These are phyloP conservation scores for Wickerhamomyces kurtzmanii DNA, from an alignment of 805 yeast species.

Conservation along the genomic window DNA sequence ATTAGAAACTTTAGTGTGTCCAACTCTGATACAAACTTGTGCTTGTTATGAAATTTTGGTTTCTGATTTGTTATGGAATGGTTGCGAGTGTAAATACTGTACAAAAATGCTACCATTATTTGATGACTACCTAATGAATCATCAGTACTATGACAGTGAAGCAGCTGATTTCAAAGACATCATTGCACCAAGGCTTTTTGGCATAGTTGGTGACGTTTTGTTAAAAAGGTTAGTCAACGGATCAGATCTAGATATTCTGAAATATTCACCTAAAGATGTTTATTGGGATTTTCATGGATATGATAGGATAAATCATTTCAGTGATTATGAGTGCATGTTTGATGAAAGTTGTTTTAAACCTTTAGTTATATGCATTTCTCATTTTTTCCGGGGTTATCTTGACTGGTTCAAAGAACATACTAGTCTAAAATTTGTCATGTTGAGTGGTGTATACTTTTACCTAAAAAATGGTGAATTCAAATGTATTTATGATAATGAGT, in stretches of 20 bases:
- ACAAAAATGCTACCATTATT: constrained; percentile 32
- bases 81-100: constrained; percentile 59
- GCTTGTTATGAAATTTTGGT: constrained; percentile 64
- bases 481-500: constrained; percentile 18
- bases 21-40: constrained; percentile 48
- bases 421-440: constrained; percentile 17
- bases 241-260: constrained; percentile 21
- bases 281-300: constrained; percentile 43
- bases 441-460: constrained; percentile 33
- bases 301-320: constrained; percentile 28
- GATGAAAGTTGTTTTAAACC: constrained; percentile 32
- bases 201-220: constrained; percentile 36
- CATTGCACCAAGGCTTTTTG: constrained; percentile 47
- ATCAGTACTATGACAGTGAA: constrained; percentile 42
- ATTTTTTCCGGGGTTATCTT: constrained; percentile 35
- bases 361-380: constrained; percentile 30
- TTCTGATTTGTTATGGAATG: constrained; percentile 70
- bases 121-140: constrained; percentile 56
- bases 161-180: constrained; percentile 46
- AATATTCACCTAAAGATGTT: constrained; percentile 21
- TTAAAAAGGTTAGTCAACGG: constrained; percentile 21
- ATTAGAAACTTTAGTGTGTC: constrained; percentile 39
- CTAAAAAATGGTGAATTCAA: constrained; percentile 8
- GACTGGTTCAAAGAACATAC: constrained; percentile 23
- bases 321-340: constrained; percentile 29